These are phyloP conservation scores for Rubia peregrina DNA, from an alignment of 305 asterid species.

Conservation along the genomic window DNA sequence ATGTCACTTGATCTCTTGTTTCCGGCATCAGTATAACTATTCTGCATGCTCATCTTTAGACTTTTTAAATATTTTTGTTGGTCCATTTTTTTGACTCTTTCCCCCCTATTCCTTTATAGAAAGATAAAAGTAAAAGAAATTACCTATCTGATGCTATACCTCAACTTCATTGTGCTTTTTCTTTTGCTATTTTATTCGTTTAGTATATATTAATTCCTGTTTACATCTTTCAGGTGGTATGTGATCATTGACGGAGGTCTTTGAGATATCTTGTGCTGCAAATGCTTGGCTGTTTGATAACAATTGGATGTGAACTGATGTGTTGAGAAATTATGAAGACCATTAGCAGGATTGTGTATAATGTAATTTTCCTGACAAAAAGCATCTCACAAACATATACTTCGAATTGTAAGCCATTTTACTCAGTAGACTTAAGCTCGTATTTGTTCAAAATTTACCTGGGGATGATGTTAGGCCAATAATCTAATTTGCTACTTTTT, in stretches of 20 bases:
- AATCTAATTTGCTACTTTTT: not conserved
- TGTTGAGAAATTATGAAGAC: slow-evolving; percentile 14
- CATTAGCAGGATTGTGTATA: slow-evolving; percentile 21
- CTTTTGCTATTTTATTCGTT: not conserved
- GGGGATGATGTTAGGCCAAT: not conserved
- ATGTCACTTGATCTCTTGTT: not conserved
- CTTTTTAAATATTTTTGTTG: not conserved
- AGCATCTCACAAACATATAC: slow-evolving; percentile 21
- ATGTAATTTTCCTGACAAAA: slow-evolving; percentile 23
- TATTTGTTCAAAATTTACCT: slow-evolving; percentile 12
- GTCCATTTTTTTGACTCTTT: not conserved
- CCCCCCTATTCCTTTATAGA: not conserved
- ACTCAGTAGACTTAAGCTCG: slow-evolving; percentile 17
- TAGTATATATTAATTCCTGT: not conserved
- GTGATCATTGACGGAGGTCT: slow-evolving; percentile 7
- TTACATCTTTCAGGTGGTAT: slow-evolving; percentile 9
- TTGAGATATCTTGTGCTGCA: not conserved
- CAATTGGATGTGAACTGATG: slow-evolving; percentile 12
- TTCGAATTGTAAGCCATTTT: slow-evolving; percentile 22
- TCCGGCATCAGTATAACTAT: not conserved
- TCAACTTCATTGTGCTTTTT: not conserved
- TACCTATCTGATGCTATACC: not conserved
- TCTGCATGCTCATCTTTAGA: not conserved
- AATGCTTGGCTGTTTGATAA: slow-evolving; percentile 7
- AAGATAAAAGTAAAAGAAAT: not conserved